Percentiles rank a stretch among this genome's conserved stretches.
Evolutionary conservation across 169 alveolate genomes (phyloP).

Genomic region (Plasmodium gaboni): DNA sequence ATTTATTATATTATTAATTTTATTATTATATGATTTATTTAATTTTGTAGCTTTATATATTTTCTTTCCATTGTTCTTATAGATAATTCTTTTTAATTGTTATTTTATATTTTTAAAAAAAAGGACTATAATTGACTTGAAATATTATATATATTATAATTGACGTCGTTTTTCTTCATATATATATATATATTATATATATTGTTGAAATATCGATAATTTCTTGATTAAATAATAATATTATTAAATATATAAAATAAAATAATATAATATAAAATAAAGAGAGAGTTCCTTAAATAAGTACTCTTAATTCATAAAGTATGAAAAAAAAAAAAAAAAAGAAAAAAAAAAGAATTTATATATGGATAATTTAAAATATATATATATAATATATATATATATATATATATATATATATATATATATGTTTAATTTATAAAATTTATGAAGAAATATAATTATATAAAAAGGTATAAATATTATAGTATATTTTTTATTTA

Average conservation of each 20-base stretch:
- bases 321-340: not conserved
- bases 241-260: not conserved
- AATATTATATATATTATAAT: too few relatives aligned
- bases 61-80: too few relatives aligned
- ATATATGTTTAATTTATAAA: slow-evolving; percentile 5
- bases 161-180: slow-evolving; percentile 5
- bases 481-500: not conserved
- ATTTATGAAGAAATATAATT: not conserved
- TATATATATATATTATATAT: too few relatives aligned
- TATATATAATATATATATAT: not conserved
- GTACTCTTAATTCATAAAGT: slow-evolving; percentile 3
- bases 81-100: too few relatives aligned
- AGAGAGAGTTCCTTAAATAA: not conserved
- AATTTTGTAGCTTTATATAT: too few relatives aligned
- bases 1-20: too few relatives aligned
- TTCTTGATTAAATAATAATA: too few relatives aligned
- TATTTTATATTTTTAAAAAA: not conserved
- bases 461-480: not conserved
- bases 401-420: not conserved
- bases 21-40: too few relatives aligned
- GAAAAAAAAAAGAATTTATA: too few relatives aligned
- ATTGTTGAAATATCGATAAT: too few relatives aligned
- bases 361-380: not conserved
- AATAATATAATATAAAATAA: not conserved
- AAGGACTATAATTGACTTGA: too few relatives aligned